A percentile compares a stretch with the other conserved stretches of the same genome.
Evolutionary conservation across 2,329 filamentous ascomycete genomes (phyloP).

Genomic region (Lachnellula hyalina): DNA sequence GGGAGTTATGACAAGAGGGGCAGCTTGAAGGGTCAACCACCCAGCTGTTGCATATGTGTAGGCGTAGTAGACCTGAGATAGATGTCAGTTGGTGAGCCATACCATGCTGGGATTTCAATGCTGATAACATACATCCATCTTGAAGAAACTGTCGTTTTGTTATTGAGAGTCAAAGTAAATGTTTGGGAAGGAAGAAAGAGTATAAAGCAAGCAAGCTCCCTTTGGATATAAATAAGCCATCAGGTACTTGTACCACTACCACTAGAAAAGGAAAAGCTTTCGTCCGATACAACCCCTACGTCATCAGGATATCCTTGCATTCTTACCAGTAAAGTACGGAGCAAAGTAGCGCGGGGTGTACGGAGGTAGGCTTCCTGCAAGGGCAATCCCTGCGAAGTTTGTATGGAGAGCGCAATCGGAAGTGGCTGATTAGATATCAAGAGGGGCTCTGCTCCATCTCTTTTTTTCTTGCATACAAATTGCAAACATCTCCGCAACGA

Average conservation of each 20-base stretch:
- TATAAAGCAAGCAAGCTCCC: too few species aligned
- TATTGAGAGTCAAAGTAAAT: too few species aligned
- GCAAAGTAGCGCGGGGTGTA: background rate
- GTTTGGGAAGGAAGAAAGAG: too few species aligned
- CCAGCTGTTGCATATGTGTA: constrained; percentile 48
- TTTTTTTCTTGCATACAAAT: too few species aligned
- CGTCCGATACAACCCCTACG: too few species aligned
- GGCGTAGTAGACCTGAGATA: constrained; percentile 40
- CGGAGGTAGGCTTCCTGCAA: constrained; percentile 1
- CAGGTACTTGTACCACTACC: too few species aligned
- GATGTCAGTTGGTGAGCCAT: background rate
- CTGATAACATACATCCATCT: constrained; percentile 15
- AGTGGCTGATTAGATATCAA: constrained; percentile 6
- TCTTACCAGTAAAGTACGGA: too few species aligned
- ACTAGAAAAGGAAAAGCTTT: too few species aligned
- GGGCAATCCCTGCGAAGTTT: background rate
- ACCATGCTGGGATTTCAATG: background rate
- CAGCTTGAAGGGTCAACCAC: constrained; percentile 43
- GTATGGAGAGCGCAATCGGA: constrained; percentile 7
- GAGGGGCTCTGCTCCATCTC: background rate
- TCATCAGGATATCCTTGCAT: too few species aligned
- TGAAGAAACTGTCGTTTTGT: background rate
- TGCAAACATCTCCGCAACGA: background rate
- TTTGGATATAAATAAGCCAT: too few species aligned
- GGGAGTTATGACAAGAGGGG: constrained; percentile 51